phyloP scores from a whole-genome alignment of 305 asterid species.

The Plantago coronopus region DNA sequence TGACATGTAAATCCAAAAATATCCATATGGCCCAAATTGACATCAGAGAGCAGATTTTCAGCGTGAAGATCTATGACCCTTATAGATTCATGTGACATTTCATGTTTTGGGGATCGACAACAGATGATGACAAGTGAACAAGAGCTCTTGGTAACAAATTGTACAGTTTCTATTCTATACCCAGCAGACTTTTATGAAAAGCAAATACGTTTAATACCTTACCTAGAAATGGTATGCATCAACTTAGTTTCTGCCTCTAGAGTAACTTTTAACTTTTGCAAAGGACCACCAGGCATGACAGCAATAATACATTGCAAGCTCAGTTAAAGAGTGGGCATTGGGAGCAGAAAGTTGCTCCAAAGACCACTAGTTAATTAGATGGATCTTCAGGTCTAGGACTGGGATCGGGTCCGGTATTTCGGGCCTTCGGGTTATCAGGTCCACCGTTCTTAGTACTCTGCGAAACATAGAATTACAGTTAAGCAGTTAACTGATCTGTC shows the following conservation, averaged over 20 bases:
- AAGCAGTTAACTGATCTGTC: neutral
- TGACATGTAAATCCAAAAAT: no score
- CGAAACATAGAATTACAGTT: neutral
- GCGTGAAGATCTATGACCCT: no score
- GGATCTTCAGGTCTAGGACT: conserved; percentile 16
- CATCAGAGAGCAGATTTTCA: no score
- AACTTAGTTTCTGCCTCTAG: conserved; percentile 9
- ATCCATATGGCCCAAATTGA: no score
- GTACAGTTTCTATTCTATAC: conserved; percentile 2
- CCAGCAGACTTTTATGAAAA: conserved; percentile 3
- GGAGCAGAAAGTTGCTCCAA: conserved; percentile 6
- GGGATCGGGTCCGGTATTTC: no score
- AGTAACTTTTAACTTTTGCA: neutral
- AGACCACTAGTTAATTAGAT: neutral
- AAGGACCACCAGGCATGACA: conserved; percentile 28
- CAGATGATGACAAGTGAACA: neutral
- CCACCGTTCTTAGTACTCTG: conserved; percentile 6
- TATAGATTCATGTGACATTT: no score
- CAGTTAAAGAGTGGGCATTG: conserved; percentile 17
- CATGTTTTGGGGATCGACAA: no score
- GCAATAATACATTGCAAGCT: conserved; percentile 22
- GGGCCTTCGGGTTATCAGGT: no score
- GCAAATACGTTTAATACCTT: neutral
- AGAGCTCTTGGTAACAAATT: neutral
- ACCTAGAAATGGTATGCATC: conserved; percentile 11